Evolutionary conservation across 305 asterid genomes (phyloP), one percentile per base, ranked within the genome.

Genomic region (Fraxinus angustifolia): DNA sequence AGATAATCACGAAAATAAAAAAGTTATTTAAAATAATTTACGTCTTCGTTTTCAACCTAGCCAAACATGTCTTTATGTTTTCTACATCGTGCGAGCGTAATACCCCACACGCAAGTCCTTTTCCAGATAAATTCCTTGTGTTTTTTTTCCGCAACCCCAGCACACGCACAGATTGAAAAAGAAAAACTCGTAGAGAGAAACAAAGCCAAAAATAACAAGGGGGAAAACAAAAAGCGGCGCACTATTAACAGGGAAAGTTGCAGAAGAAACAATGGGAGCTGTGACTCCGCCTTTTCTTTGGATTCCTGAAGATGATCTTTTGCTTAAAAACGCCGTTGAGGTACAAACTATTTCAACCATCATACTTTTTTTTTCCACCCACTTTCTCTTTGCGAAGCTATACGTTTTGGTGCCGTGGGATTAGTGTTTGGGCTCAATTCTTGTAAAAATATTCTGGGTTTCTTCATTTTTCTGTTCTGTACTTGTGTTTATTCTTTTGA

Each of bases 241-340:
- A 36, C 67, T 17, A 6, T 17, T 56, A 17, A 19, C 17, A 31
- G 70, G 35, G 28, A 78, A 70, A 80, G 81, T 33, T 81, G 79
- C 85, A 70, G 86, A 77, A 76, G 83, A 79, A 34, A 79, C 60
- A 65, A 94, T 92, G 97, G 96, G 92, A 86, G 93, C 91, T 73
- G 76, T 89, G 81, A 89, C 93, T 80, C 90, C 93, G 67, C 75
- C 83, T 36, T 78, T 79, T 58, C 90, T 78, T 70, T 94, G 97
- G 98, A 79, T 84, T 83, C 94, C 97, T 0, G 87, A 87, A 78
- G 97, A 93, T 85, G 98, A 94, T 84, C 78, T 91, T 62, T 77
- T 92, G 87, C 93, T 94, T 10, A 92, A 82, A 75, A 84, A 84
- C 85, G 91, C 94, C 84, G 80, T 91, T 12, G 93, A 92, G 98